Percentiles rank a stretch among this genome's conserved stretches.
Evolutionary conservation across 1,284 basidiomycete species (phyloP).

Genomic region (Schizophyllum commune): DNA sequence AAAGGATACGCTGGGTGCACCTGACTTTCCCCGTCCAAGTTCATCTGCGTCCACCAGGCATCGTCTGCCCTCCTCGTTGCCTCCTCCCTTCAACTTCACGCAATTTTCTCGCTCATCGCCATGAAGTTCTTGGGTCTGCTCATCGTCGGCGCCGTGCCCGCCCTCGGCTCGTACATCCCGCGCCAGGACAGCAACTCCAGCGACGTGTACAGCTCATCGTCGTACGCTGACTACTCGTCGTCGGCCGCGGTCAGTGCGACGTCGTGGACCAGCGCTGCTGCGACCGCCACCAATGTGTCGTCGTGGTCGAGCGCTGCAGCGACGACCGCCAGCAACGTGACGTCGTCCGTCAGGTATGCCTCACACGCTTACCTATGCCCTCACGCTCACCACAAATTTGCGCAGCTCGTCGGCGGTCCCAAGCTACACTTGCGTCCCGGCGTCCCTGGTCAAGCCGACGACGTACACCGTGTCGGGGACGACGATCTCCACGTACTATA

Average conservation of each 20-base stretch:
- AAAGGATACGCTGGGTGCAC: background rate
- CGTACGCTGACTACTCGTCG: background rate
- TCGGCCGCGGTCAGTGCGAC: too few relatives aligned
- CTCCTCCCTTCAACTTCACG: background rate
- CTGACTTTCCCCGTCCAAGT: background rate
- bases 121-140: background rate
- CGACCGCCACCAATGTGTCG: too few relatives aligned
- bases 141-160: background rate
- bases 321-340: too few relatives aligned
- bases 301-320: too few relatives aligned
- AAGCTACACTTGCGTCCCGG: background rate
- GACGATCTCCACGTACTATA: background rate
- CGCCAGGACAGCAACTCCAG: background rate
- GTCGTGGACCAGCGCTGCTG: too few relatives aligned
- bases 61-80: background rate
- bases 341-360: background rate
- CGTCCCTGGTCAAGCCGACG: background rate
- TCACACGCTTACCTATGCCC: background rate
- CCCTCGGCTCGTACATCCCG: background rate
- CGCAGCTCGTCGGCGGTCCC: background rate
- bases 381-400: background rate
- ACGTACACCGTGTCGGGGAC: background rate
- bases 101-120: background rate
- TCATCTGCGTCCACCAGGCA: background rate
- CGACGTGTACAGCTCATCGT: background rate